phyloP scores from a whole-genome alignment of 768 basidiomycete species.

The Suillus placidus region DNA sequence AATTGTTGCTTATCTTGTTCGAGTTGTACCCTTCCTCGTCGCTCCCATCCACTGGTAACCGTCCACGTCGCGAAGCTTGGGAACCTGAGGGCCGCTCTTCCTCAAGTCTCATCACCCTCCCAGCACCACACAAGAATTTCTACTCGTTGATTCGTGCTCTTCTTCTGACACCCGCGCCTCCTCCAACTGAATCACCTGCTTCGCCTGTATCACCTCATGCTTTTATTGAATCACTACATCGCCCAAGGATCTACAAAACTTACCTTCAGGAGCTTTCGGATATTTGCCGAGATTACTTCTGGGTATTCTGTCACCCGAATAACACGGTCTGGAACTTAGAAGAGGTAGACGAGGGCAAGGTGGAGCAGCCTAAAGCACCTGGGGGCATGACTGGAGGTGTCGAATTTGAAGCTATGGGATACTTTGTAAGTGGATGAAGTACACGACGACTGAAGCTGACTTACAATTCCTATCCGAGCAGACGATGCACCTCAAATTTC shows the following conservation, averaged over 20 bases:
- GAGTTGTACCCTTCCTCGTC: slow-evolving; percentile 82
- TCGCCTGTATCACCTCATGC: slow-evolving; percentile 71
- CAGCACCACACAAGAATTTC: slow-evolving; percentile 69
- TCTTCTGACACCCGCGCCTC: slow-evolving; percentile 72
- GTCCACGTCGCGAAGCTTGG: slow-evolving; percentile 55
- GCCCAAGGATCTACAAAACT: slow-evolving; percentile 74
- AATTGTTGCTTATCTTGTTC: slow-evolving; percentile 84
- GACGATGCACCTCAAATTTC: slow-evolving; percentile 86
- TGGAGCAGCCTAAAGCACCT: slow-evolving; percentile 91
- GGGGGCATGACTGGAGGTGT: slow-evolving; percentile 99
- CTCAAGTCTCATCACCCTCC: slow-evolving; percentile 63
- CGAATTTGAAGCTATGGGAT: slow-evolving; percentile 95
- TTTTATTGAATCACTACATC: slow-evolving; percentile 75
- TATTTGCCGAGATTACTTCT: slow-evolving; percentile 91
- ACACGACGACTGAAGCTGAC: slow-evolving; percentile 1
- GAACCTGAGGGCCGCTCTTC: slow-evolving; percentile 48
- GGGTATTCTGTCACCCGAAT: slow-evolving; percentile 96
- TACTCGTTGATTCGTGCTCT: slow-evolving; percentile 77
- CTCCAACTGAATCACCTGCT: slow-evolving; percentile 62
- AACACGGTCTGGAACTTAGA: slow-evolving; percentile 88
- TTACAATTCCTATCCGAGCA: slow-evolving; percentile 34
- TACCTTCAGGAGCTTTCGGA: slow-evolving; percentile 87
- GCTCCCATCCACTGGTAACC: slow-evolving; percentile 54
- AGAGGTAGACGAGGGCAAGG: slow-evolving; percentile 81
- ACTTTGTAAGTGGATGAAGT: slow-evolving; percentile 67